phyloP scores from a whole-genome alignment of 768 basidiomycete species.

The Lactifluus piperatus region DNA sequence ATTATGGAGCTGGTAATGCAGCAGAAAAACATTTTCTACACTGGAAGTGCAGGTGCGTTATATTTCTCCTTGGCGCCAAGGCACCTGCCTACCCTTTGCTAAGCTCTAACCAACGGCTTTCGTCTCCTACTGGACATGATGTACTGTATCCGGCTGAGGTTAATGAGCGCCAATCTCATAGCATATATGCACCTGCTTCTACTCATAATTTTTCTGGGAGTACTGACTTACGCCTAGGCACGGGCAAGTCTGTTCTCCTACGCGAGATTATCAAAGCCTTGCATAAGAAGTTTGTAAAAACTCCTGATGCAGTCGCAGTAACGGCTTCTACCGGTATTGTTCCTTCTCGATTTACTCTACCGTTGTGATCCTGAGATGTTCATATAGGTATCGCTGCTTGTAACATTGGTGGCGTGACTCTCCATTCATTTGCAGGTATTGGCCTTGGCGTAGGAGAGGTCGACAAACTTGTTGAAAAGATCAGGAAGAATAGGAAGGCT shows the following conservation, averaged over 20 bases:
- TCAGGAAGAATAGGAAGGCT: conserved; percentile 82
- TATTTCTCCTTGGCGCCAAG: neutral
- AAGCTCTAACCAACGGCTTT: neutral
- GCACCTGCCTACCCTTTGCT: conserved; percentile 4
- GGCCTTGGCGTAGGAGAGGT: conserved; percentile 68
- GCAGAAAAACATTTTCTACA: conserved; percentile 83
- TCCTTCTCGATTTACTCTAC: neutral
- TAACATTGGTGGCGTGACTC: conserved; percentile 92
- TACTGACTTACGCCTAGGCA: conserved; percentile 44
- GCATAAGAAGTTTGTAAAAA: conserved; percentile 42
- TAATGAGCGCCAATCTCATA: neutral
- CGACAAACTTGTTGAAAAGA: conserved; percentile 51
- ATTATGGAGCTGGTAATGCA: conserved; percentile 72
- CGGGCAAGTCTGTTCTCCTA: conserved; percentile 92
- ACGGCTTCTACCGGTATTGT: conserved; percentile 83
- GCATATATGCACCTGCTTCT: neutral
- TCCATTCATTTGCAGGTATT: conserved; percentile 94
- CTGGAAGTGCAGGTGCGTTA: conserved; percentile 84
- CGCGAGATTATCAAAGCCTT: conserved; percentile 82
- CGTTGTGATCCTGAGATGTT: neutral
- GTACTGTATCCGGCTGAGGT: neutral
- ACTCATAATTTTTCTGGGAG: neutral
- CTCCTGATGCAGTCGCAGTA: conserved; percentile 73
- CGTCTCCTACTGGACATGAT: neutral
- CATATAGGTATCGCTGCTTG: conserved; percentile 82